A percentile compares a stretch with the other conserved stretches of the same genome.
These are phyloP conservation scores for Eucalyptus sp. DNA, from an alignment of 345 rosid genomes.

Conservation along the genomic window DNA sequence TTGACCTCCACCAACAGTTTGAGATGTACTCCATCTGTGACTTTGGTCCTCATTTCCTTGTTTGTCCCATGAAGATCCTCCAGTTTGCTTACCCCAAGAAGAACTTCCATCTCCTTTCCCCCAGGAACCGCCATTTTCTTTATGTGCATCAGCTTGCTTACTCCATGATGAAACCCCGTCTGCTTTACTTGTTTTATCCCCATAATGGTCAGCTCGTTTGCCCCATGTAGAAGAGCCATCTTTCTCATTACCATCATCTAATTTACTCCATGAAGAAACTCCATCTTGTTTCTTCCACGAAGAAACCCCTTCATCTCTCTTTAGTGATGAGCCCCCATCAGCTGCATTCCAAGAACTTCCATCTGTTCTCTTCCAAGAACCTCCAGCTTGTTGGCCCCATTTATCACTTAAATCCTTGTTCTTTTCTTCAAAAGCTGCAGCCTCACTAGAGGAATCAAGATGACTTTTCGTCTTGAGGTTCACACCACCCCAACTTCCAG, in stretches of 20 bases:
- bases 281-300: neutral
- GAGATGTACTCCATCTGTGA: neutral
- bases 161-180: slow-evolving; percentile 2
- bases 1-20: neutral
- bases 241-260: neutral
- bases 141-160: neutral
- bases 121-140: slow-evolving; percentile 2
- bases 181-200: slow-evolving; percentile 5
- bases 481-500: neutral
- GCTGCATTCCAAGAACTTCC: neutral
- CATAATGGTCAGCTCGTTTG: neutral
- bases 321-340: neutral
- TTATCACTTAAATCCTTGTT: neutral
- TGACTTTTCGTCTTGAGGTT: neutral
- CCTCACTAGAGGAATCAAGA: neutral
- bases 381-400: neutral
- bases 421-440: neutral
- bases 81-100: slow-evolving; percentile 4
- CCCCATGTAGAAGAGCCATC: neutral
- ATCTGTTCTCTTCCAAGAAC: neutral
- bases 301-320: neutral
- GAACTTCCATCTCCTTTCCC: neutral
- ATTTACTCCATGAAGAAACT: neutral
- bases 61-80: neutral
- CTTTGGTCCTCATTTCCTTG: neutral